Evolutionary conservation across 805 yeast species (phyloP), one percentile per base, ranked within the genome.

Genomic region (Zygosaccharomyces kombuchaensis): DNA sequence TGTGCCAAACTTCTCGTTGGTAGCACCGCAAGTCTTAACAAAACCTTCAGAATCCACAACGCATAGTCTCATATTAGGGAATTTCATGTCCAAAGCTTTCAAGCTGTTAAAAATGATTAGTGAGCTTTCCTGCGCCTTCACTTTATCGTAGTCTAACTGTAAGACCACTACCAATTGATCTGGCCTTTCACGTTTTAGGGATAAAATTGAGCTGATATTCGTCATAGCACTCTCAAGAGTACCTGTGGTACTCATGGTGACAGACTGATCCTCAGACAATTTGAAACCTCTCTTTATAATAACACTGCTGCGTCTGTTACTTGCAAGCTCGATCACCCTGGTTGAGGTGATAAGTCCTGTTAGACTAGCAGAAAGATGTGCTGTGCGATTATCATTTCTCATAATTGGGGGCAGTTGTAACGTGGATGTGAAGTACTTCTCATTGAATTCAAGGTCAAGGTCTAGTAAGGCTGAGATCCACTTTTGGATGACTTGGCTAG

Each of bases 381-480:
- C 25, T n/a, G 43, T 27, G 9, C 31, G 41, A 13, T 14, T 17
- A 16, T 31, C 34, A 12, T 47, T 46, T 14, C 44, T 47, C 9
- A 52, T 45, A 2, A 55, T 46, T 4, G 55, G 52, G 2, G 60
- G 61, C 7, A 52, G 13, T n/a, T 58, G 56, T 25, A 68, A 41
- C 1, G 69, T 63, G 1, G 69, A 65, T 2, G 70, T 63, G 21
- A 70, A 48, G 37, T 55, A 58, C 6, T 42, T 31, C 3, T 62
- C 58, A 43, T 61, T 51, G 43, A 69, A 67, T 6, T 48, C 45
- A 12, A 68, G 51, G 4, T 63, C 66, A 37, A 50, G 47, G 44
- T 70, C 67, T 34, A 71, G 59, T 8, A 71, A 41, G 0, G 66
- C 74, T 1, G 73, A 61, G 10, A 69, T 64, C 75, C 75, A 71